These are phyloP conservation scores for Macrophomina tecta DNA, from an alignment of 2,329 filamentous ascomycete genomes.

Conservation along the genomic window DNA sequence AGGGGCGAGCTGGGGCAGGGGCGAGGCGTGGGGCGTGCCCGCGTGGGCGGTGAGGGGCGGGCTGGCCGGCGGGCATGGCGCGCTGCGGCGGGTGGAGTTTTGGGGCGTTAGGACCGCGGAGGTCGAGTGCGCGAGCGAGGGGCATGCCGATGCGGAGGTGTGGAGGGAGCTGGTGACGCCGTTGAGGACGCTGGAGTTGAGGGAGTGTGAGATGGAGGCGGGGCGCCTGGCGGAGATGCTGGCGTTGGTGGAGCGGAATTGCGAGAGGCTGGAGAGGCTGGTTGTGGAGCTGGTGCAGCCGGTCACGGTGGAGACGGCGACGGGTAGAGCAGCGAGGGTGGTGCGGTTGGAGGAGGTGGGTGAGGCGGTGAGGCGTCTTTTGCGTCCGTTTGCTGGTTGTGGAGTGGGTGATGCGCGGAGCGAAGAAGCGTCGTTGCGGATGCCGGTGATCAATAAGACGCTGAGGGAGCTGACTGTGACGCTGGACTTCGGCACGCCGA, in stretches of 20 bases:
- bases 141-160: background rate
- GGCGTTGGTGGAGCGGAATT: background rate
- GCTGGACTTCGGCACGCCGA: constrained; percentile 1
- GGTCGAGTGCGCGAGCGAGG: background rate
- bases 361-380: background rate
- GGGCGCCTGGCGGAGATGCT: background rate
- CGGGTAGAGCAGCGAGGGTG: background rate
- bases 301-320: too few species aligned
- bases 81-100: background rate
- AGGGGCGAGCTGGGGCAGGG: background rate
- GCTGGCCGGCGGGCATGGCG: background rate
- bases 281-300: background rate
- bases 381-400: background rate
- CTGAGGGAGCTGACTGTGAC: background rate
- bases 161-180: background rate
- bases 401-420: too few species aligned
- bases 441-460: background rate
- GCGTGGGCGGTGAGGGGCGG: background rate
- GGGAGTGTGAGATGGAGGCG: background rate
- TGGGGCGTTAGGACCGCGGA: background rate
- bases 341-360: background rate
- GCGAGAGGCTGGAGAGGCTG: background rate
- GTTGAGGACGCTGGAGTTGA: background rate
- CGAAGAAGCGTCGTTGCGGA: background rate
- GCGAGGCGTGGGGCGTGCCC: background rate